Base-by-base conservation (phyloP, 345 rosid species). In the Combretum micranthum region DNA sequence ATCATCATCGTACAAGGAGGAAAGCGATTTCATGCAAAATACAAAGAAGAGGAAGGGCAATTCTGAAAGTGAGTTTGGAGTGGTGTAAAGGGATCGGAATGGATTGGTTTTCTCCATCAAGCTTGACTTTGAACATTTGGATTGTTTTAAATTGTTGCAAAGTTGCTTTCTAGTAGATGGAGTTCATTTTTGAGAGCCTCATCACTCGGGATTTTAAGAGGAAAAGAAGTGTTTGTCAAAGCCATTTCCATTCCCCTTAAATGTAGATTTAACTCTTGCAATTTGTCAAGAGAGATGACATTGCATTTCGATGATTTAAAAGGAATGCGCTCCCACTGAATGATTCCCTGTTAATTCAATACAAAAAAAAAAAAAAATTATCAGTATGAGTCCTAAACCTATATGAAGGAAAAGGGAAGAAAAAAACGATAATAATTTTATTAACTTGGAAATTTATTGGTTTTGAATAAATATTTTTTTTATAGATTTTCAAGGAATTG, bases 181-280 rank as follows among this genome's bases (percentile, higher is more conserved):
- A 83, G 62, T 48, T 57, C 64, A 2, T 75, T 65, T 60, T 78
- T 78, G 53, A 73, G 71, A 15, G 80, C 83, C 43, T 47, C 77
- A 44, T 47, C 77, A 44, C 55, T 68, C 7, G 62, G 57, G 19
- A 78, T 55, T 15, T 55, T 67, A 15, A 70, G 48, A 13, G 83
- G 86, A 57, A 74, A 64, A 50, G 68, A 37, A 43, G 59, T 59
- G 58, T 50, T 69, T 22, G 74, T 67, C 47, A 92, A 57, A 43
- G 87, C 93, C 78, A 83, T 69, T 67, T 88, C 87, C 93, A 92
- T 92, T 47, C 90, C 96, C 67, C 79, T 82, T 59, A 92, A 74
- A 44, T 74, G 76, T 22, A 64, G 64, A 64, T 86, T 86, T 47
- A 83, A 56, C 59, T 77, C 88, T 60, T 71, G 78, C 70, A 86